These are phyloP conservation scores for Penicillium cataractarum DNA, from an alignment of 495 filamentous ascomycete genomes.

Conservation along the genomic window DNA sequence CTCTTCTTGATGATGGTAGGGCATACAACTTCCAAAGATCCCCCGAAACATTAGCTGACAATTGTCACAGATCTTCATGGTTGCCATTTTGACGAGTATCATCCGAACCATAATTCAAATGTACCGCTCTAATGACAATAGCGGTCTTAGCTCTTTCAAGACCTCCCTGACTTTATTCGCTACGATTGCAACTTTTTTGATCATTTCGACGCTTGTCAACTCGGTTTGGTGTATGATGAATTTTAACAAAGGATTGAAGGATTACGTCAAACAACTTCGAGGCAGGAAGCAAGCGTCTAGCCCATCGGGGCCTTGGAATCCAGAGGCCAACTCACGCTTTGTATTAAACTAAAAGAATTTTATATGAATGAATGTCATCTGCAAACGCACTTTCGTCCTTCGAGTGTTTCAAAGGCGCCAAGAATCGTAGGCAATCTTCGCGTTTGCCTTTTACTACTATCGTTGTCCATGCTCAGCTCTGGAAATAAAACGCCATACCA, in stretches of 20 bases:
- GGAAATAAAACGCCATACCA: neutral
- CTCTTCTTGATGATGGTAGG: conserved; percentile 21
- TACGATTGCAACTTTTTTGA: conserved; percentile 17
- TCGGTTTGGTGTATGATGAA: conserved; percentile 27
- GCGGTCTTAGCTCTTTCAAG: conserved; percentile 12
- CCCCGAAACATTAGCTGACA: neutral
- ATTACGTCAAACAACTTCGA: conserved; percentile 15
- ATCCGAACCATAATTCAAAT: conserved; percentile 13
- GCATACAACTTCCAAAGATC: neutral
- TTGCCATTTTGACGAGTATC: conserved; percentile 18
- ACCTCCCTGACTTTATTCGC: conserved; percentile 27
- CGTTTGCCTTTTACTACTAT: neutral
- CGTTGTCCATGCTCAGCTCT: neutral
- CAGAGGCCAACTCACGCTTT: conserved; percentile 19
- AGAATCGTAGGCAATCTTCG: neutral
- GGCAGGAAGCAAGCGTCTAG: neutral
- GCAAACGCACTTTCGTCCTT: neutral
- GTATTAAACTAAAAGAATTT: conserved; percentile 11
- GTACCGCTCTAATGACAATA: neutral
- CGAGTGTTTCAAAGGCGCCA: neutral
- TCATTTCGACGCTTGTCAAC: conserved; percentile 18
- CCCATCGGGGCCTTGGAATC: neutral
- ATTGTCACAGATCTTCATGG: conserved; percentile 16
- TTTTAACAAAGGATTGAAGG: conserved; percentile 28
- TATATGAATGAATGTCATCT: conserved; percentile 5